Conservation (phyloP, 2,329 filamentous ascomycete genomes). For the Fusarium sp. region DNA sequence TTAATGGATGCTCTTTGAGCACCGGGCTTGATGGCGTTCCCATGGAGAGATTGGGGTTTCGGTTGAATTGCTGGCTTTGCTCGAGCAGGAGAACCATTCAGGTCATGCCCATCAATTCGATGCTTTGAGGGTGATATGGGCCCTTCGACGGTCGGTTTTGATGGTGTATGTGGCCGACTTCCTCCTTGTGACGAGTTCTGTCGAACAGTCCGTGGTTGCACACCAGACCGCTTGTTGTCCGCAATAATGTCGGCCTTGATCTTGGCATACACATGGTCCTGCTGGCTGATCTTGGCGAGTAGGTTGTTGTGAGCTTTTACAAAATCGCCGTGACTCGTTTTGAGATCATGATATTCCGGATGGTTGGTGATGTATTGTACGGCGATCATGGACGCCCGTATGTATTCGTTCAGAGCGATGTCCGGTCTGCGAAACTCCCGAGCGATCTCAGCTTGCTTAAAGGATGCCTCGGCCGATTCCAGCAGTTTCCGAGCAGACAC, state of each 20-base stretch:
- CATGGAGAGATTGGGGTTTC: constrained; percentile 74
- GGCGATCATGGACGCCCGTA: constrained; percentile 82
- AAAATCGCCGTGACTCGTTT: constrained; percentile 61
- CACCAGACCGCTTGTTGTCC: constrained; percentile 70
- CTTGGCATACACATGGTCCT: constrained; percentile 61
- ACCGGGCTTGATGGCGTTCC: constrained; percentile 58
- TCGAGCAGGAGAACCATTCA: constrained; percentile 40
- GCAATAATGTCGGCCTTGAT: constrained; percentile 69
- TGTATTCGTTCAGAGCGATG: constrained; percentile 82
- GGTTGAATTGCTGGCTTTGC: constrained; percentile 65
- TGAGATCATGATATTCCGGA: constrained; percentile 74
- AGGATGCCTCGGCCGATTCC: constrained; percentile 60
- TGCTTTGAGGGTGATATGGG: constrained; percentile 20
- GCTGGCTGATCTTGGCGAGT: constrained; percentile 58
- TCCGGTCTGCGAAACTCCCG: constrained; percentile 74
- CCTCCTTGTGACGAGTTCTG: constrained; percentile 27
- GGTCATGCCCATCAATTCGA: constrained; percentile 28
- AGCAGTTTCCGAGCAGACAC: constrained; percentile 64
- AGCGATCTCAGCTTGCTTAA: constrained; percentile 68
- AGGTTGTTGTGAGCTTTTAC: constrained; percentile 60
- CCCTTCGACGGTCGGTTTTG: constrained; percentile 15
- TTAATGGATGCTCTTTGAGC: constrained; percentile 40
- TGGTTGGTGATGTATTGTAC: constrained; percentile 80
- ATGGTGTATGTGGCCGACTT: constrained; percentile 24
- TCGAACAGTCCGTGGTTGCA: constrained; percentile 52